phyloP scores from a whole-genome alignment of 805 yeast species.

The Lipomyces anomalus region DNA sequence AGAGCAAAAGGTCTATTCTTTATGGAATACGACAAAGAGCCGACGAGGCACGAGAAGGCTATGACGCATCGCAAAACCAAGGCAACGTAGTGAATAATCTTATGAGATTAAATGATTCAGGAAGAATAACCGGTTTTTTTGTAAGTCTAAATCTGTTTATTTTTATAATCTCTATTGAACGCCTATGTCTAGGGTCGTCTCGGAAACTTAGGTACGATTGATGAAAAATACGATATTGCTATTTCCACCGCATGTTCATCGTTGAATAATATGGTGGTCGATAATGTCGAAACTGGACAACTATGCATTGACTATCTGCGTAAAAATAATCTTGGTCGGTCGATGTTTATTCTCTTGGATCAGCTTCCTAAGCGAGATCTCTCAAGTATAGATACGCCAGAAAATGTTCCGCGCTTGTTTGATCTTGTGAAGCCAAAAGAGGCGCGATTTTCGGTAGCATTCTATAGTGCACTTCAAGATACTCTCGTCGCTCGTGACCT shows the following conservation, averaged over 20 bases:
- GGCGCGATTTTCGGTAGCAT: conserved; percentile 72
- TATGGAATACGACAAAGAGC: conserved; percentile 53
- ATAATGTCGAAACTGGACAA: conserved; percentile 63
- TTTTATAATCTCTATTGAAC: too few species aligned
- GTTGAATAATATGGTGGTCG: conserved; percentile 89
- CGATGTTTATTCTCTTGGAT: conserved; percentile 74
- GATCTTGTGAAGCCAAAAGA: conserved; percentile 72
- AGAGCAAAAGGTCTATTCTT: conserved; percentile 50
- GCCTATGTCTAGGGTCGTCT: conserved; percentile 80
- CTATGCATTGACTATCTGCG: conserved; percentile 77
- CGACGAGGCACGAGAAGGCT: conserved; percentile 58
- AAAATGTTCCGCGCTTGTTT: conserved; percentile 70
- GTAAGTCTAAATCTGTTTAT: conserved; percentile 2
- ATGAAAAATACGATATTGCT: conserved; percentile 83
- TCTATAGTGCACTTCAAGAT: conserved; percentile 77
- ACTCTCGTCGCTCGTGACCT: conserved; percentile 80
- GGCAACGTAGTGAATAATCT: conserved; percentile 68
- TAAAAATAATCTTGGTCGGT: conserved; percentile 78
- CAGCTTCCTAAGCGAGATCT: conserved; percentile 63
- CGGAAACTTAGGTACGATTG: conserved; percentile 90
- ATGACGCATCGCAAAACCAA: conserved; percentile 57
- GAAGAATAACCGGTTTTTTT: conserved; percentile 70
- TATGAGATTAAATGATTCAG: conserved; percentile 63
- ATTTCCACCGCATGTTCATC: conserved; percentile 92
- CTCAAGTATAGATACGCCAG: conserved; percentile 61